Evolutionary conservation across 73 alveolate species (phyloP).

Genomic region (Blepharisma stoltei): DNA sequence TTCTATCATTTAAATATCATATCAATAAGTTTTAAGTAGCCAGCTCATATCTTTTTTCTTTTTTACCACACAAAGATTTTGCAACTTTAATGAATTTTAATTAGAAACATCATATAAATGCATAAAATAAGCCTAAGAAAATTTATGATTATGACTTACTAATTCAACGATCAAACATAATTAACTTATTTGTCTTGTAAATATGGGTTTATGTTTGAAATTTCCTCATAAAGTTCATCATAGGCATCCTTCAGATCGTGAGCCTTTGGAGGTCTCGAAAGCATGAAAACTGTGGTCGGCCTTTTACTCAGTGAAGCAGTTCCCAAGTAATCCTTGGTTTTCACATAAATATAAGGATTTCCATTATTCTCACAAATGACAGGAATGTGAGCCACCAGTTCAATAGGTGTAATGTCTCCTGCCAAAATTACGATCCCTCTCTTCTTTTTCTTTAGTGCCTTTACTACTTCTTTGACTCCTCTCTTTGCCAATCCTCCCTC

Average conservation of each 20-base stretch:
- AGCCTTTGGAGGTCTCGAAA: conserved; percentile 11
- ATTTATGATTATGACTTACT: too few relatives aligned
- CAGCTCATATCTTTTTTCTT: too few relatives aligned
- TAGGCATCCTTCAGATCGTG: conserved; percentile 28
- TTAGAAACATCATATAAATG: too few relatives aligned
- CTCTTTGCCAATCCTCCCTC: conserved; percentile 50
- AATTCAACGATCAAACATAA: neutral
- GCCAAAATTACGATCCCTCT: conserved; percentile 44
- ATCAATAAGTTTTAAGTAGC: too few relatives aligned
- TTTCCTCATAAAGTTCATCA: neutral
- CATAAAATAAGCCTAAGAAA: too few relatives aligned
- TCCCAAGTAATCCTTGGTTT: conserved; percentile 17
- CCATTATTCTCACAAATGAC: conserved; percentile 29
- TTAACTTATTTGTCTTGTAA: conserved; percentile 2
- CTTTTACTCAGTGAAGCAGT: conserved; percentile 29
- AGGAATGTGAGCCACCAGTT: conserved; percentile 33
- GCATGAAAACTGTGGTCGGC: conserved; percentile 26
- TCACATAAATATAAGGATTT: conserved; percentile 29
- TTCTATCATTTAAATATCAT: too few relatives aligned
- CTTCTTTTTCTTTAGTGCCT: conserved; percentile 57
- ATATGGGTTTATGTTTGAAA: conserved; percentile 22
- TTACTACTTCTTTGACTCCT: conserved; percentile 80
- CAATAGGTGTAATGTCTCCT: conserved; percentile 30
- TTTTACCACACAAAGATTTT: too few relatives aligned
- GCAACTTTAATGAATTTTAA: too few relatives aligned